A percentile compares a stretch with the other conserved stretches of the same genome.
Evolutionary conservation across 257 asterid genomes (phyloP).

Genomic region (Jasminum sambac): DNA sequence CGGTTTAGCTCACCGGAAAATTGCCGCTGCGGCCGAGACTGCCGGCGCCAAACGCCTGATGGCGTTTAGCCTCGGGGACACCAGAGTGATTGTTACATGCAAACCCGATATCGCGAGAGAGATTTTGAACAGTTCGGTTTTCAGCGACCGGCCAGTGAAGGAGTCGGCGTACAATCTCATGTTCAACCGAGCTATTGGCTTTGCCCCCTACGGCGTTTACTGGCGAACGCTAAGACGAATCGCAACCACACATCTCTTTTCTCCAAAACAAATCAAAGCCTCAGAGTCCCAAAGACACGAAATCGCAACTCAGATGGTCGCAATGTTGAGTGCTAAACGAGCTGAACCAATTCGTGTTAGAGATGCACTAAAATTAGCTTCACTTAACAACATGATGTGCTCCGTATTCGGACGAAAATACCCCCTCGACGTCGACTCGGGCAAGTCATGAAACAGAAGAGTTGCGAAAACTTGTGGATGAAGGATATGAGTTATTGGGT

Average conservation of each 20-base stretch:
- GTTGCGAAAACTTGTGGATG: constrained; percentile 37
- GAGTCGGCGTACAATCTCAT: constrained; percentile 73
- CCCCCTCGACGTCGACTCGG: constrained; percentile 17
- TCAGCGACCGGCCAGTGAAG: constrained; percentile 69
- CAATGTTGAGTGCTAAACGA: not conserved
- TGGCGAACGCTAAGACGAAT: constrained; percentile 70
- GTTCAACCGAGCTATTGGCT: constrained; percentile 83
- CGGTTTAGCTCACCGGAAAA: constrained; percentile 73
- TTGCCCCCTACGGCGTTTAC: constrained; percentile 77
- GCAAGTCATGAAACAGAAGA: constrained; percentile 34
- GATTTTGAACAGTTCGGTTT: constrained; percentile 51
- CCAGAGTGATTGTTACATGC: constrained; percentile 66
- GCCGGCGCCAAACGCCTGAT: constrained; percentile 57
- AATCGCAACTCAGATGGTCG: constrained; percentile 48
- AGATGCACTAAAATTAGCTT: constrained; percentile 36
- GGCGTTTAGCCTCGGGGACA: constrained; percentile 76
- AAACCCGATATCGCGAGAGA: constrained; percentile 60
- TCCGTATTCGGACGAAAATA: constrained; percentile 40
- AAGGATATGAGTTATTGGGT: constrained; percentile 48
- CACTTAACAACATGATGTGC: constrained; percentile 44
- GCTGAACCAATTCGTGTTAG: constrained; percentile 42
- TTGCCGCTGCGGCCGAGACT: constrained; percentile 55
- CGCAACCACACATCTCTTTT: constrained; percentile 62
- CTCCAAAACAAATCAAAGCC: constrained; percentile 54
- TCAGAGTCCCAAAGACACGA: constrained; percentile 52